Base-by-base conservation (phyloP, 2,329 filamentous ascomycete genomes). In the Fusarium musae region DNA sequence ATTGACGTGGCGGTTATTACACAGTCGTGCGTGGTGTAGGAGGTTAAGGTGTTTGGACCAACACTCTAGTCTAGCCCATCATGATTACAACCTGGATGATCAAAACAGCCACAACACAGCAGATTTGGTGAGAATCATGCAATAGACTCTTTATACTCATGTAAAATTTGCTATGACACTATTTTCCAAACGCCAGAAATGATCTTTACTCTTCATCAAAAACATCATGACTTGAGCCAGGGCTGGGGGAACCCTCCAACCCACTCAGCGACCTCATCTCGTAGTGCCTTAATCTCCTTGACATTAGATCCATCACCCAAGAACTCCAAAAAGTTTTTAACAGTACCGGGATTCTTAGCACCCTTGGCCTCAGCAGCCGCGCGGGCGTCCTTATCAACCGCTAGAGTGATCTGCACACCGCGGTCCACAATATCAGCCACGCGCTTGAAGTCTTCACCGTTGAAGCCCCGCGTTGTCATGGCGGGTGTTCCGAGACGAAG, bases 381-480 rank as follows among this genome's bases (percentile, higher is more conserved):
- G 75, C 88, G 88, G 5, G 91, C 91, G 74, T 89, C 88, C 81
- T 89, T 92, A 82, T 95, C 91, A 37, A 96, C 84, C 66, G 91
- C 88, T 75, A 92, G 87, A 2, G 93, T 92, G 76, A 96, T 93
- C 34, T 88, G 89, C 54, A 97, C 93, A 3, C 92, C 92, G 46
- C 93, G 90, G 83, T 95, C 92, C 61, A 96, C 93, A 76, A 96
- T 93, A 78, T 93, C 92, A 19, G 93, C 94, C 19, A 96, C 93
- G 13, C 93, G 89, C 67, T 89, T 89, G 83, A 98, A 98, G 84
- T 98, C 96, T 56, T 92, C 90, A 76, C 93, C 91, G 72, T 88
- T 88, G 82, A 98, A 95, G 13, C 95, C 95, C 68, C 96, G 90
- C 21, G 94, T 97, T 26, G 96, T 98, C 96, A 98, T 98, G 74